Evolutionary conservation across 441 rosid species (phyloP).

Genomic region (Dalechampia spathulata): DNA sequence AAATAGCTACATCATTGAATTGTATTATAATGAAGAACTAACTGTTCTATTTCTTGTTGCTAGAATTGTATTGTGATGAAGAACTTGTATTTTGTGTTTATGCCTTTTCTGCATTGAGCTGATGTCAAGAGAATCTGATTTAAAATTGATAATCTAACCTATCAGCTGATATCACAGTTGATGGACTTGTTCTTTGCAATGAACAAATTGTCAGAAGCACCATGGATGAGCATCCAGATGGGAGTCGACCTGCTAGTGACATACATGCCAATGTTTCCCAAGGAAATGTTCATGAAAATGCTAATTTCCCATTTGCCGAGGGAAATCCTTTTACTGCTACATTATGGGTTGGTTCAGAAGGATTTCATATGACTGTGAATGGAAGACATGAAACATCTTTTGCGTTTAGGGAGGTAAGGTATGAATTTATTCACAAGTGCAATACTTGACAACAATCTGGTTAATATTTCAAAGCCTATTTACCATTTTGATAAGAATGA

Average conservation of each 20-base stretch:
- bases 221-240: conserved; percentile 38
- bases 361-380: conserved; percentile 86
- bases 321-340: conserved; percentile 75
- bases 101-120: background rate
- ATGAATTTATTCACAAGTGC: conserved; percentile 12
- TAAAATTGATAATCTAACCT: conserved; percentile 15
- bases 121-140: background rate
- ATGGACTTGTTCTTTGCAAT: conserved; percentile 79
- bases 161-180: conserved; percentile 40
- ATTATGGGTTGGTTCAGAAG: conserved; percentile 70
- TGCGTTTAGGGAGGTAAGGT: conserved; percentile 68
- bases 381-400: conserved; percentile 87
- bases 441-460: background rate
- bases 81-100: background rate
- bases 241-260: conserved; percentile 25
- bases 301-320: conserved; percentile 67
- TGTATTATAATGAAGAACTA: background rate
- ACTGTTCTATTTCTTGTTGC: background rate
- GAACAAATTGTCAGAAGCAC: conserved; percentile 45
- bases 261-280: conserved; percentile 29
- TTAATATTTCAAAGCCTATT: too few species aligned
- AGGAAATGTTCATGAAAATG: conserved; percentile 34
- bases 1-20: background rate
- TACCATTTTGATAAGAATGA: conserved; percentile 8
- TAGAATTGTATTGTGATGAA: background rate